Evolutionary conservation across 768 basidiomycete species (phyloP), one percentile per base, ranked within the genome.

Genomic region (Leucocoprinus birnbaumii): DNA sequence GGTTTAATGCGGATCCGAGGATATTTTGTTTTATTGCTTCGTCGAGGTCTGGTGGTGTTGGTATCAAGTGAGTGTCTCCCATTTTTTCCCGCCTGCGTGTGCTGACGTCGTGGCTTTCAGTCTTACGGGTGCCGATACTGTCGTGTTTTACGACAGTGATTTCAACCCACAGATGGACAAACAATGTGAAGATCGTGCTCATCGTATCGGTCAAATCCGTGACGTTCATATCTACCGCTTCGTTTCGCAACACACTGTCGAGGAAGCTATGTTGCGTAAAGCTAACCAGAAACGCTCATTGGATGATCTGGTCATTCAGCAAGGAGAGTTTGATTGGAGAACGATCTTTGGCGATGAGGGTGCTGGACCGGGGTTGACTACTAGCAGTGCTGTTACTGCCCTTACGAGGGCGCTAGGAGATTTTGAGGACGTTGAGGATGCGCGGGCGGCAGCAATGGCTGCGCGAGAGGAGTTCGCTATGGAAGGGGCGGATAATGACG

Each of bases 91-190:
- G 6, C 8, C 47, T 50, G 64, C 43, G 61, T 63, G 58, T 65
- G 51, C 13, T 63, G 26, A 53, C 47, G 57, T 59, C 55, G 61
- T 27, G 49, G 50, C 62, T 66, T 43, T 68, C n/a, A 87, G 92
- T 68, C 65, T 90, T 58, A 89, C 87, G 5, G 90, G 90, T 16
- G 94, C 94, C 18, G 94, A 96, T 65, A 98, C 97, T 0, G 96
- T 99, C 63, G 83, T 99, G 52, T 95, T 99, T 69, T 98, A 96
- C 65, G 96, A 98, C 65, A 92, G 91, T 57, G 94, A 97, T 68
- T 97, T 96, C 76, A 94, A 93, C 63, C 95, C 95, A 0, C 95
- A 97, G 67, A 97, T 96, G 91, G 96, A 99, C 68, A 78, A 89
- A 43, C 96, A 99, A 66, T 98, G 97, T 62, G 92, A 95, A 70